Evolutionary conservation across 768 basidiomycete species (phyloP), one percentile per base, ranked within the genome.

Genomic region (Candolleomyces aberdarensis): DNA sequence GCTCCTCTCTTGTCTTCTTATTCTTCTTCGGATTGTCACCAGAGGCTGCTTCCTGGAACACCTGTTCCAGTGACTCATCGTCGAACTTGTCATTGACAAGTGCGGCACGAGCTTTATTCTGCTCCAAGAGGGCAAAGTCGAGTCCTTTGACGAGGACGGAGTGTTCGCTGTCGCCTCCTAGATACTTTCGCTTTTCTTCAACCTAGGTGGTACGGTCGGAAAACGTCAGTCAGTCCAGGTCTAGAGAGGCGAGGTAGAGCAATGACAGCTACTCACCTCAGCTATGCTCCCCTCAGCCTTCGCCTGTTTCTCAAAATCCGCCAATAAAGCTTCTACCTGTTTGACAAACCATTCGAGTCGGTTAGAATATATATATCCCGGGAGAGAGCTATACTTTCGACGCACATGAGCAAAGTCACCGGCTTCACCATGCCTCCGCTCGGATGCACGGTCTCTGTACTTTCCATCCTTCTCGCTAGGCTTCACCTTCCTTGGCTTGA

Each of bases 121-220:
- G 91, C 67, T 93, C 90, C 15, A 97, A 79, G 7, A 97, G 82
- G 0, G 92, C 89, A 64, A 89, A 81, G 69, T 98, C 96, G 50
- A 98, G 85, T 29, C 93, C 93, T 69, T 94, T 96, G 46, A 95
- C 92, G 11, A 95, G 84, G 59, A 95, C 83, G 11, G 92, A 87
- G 70, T 96, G 94, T 60, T 90, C 82, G 46, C 86, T 85, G 70
- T 96, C 92, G 41, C 93, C 92, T 17, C 93, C 93, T 5, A 94
- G 83, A 70, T 91, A 92, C 59, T 78, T 80, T 40, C 94, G 80
- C 68, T 92, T 83, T 57, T 85, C 81, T 58, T 92, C 91, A 17
- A 92, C 77, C 89, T 47, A 20, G 22, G 3, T 26, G 26, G 26
- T 26, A 26, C 2, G 3, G 1, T 26, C n/a, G 31, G 32, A 56